Base-by-base conservation (phyloP, 306 rosid species). In the Geum urbanum region DNA sequence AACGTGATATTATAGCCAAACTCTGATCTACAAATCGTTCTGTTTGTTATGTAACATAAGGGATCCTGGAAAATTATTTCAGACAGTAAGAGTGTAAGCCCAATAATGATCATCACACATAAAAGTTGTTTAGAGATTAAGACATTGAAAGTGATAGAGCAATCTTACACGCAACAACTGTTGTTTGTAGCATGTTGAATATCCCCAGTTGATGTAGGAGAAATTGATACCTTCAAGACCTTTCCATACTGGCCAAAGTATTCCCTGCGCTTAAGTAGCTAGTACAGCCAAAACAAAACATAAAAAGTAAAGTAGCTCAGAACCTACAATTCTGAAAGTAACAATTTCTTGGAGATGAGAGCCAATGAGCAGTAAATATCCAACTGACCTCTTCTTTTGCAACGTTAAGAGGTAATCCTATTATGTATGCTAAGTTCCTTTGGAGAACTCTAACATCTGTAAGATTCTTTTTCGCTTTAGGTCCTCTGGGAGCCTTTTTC, bases 221-320 rank as follows among this genome's bases (percentile, higher is more conserved):
- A 89, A 92, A 95, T 86, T 3, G 99, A 95, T 50, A 91, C 96
- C 83, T 95, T 95, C 70, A 91, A 82, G 70, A 95, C 95, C 88
- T 89, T 91, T 64, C 99, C 95, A 79, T 91, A 95, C 84, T 91
- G 97, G 83, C 92, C 91, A 87, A 95, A 95, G 77, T 95, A 95
- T 56, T 95, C 97, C 48, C 89, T 80, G 35, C 78, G 84, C 78
- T 91, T 91, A 48, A 95, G 96, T 82, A 91, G 91, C 99, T 95
- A 56, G 65, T 40, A 14, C 32, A 27, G 32, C 1, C 32, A 51
- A 40, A 52, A 58, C 22, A 3, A 40, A 20, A 20, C 40, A 54
- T 19, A 15, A 3, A 20, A 14, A 55, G 15, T 40, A 53, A 4
- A 0, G 27, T 15, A 43, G 18, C 5, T 44, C 44, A 70, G 44